Evolutionary conservation across 441 rosid genomes (phyloP).

Genomic region (Geranium incanum): DNA sequence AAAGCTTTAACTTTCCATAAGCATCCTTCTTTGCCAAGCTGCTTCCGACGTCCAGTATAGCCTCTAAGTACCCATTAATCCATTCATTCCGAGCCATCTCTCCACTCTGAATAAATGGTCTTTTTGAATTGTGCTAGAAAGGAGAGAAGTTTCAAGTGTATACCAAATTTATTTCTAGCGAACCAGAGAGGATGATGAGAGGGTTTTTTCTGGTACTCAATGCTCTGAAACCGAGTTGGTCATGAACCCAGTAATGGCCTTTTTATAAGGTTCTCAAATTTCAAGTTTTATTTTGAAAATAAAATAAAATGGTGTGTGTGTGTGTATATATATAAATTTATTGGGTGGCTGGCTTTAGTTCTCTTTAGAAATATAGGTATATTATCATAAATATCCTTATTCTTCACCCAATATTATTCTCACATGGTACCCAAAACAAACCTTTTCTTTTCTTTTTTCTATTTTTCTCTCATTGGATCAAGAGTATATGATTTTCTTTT

Average conservation of each 20-base stretch:
- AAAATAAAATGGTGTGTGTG: not conserved
- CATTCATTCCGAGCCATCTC: conserved; percentile 85
- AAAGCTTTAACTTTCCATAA: conserved; percentile 40
- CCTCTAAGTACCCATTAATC: conserved; percentile 89
- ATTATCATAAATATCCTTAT: conserved; percentile 1
- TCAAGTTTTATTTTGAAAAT: not conserved
- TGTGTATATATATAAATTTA: not conserved
- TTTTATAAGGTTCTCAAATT: conserved; percentile 1
- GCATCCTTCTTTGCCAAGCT: conserved; percentile 39
- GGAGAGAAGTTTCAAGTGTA: not conserved
- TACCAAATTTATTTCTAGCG: not conserved
- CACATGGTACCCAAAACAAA: not conserved
- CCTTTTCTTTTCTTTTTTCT: not conserved
- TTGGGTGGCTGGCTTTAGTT: conserved; percentile 6
- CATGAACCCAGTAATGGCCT: not conserved
- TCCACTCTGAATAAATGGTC: not conserved
- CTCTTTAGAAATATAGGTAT: conserved; percentile 2
- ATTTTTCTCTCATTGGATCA: not conserved
- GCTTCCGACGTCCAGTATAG: conserved; percentile 74
- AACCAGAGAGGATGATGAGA: not conserved
- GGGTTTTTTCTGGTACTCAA: not conserved
- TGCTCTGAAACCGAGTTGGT: conserved; percentile 9
- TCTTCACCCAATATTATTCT: not conserved
- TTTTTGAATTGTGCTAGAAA: not conserved
- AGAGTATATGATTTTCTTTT: not conserved